Percentiles rank a stretch among this genome's conserved stretches.
Conservation (phyloP, 257 asterid species). For the Handroanthus guayacan region DNA sequence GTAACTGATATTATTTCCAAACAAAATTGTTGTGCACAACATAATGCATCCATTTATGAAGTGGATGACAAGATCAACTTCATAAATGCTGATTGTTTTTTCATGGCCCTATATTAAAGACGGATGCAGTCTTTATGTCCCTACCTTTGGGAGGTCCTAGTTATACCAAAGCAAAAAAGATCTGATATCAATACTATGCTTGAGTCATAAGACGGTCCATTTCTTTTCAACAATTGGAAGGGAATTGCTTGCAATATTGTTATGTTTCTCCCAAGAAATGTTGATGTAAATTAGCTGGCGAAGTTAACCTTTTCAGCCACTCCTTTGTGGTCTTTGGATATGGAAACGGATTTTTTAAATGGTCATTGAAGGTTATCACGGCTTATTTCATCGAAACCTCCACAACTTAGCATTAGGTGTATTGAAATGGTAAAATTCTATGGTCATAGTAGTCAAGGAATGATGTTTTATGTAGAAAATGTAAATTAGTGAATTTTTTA, state of each 20-base stretch:
- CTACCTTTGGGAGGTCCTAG: constrained; percentile 99
- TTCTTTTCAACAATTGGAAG: constrained; percentile 62
- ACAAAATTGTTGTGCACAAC: constrained; percentile 74
- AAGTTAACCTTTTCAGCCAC: constrained; percentile 66
- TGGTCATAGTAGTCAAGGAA: too few species aligned
- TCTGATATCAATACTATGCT: constrained; percentile 35
- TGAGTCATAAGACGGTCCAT: constrained; percentile 77
- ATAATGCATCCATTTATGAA: constrained; percentile 87
- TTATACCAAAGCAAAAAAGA: constrained; percentile 63
- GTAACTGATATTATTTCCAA: constrained; percentile 87
- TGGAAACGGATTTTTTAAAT: constrained; percentile 79
- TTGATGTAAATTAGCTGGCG: constrained; percentile 73
- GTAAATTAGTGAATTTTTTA: too few species aligned
- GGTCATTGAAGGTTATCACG: constrained; percentile 82
- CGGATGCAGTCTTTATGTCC: constrained; percentile 76
- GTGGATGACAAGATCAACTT: constrained; percentile 78
- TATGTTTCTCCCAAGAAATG: constrained; percentile 91
- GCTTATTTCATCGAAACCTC: constrained; percentile 72
- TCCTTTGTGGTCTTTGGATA: constrained; percentile 96
- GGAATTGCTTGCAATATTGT: constrained; percentile 72
- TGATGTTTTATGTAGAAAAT: too few species aligned
- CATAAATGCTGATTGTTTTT: constrained; percentile 74
- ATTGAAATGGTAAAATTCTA: too few species aligned
- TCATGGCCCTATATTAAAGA: constrained; percentile 80
- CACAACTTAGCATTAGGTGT: neutral